A percentile compares a stretch with the other conserved stretches of the same genome.
Conservation (phyloP, 805 yeast genomes). For the Candida bentonensis region DNA sequence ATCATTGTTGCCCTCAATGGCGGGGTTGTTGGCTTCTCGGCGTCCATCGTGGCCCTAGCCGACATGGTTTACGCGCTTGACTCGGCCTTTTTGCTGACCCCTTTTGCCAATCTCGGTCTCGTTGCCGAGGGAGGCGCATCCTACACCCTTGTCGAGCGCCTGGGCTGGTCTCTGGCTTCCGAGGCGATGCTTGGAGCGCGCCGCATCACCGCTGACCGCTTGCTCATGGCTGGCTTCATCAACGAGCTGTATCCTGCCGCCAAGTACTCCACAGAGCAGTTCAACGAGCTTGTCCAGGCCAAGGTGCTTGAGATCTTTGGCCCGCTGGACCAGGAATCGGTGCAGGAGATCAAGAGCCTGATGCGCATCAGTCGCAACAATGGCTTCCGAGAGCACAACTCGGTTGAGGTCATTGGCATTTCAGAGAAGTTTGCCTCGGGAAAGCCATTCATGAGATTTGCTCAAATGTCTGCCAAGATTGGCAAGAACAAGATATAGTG, state of each 20-base stretch:
- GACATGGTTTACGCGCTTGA: slow-evolving; percentile 60
- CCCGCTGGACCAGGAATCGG: slow-evolving; percentile 32
- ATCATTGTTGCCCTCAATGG: slow-evolving; percentile 70
- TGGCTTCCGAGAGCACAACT: slow-evolving; percentile 35
- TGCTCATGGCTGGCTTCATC: slow-evolving; percentile 44
- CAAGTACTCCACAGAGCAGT: slow-evolving; percentile 28
- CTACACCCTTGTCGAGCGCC: slow-evolving; percentile 49
- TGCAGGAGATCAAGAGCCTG: slow-evolving; percentile 32
- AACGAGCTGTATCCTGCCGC: slow-evolving; percentile 36
- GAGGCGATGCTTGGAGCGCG: slow-evolving; percentile 60
- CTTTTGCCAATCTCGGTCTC: slow-evolving; percentile 71
- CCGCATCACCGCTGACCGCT: slow-evolving; percentile 47
- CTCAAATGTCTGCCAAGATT: background rate
- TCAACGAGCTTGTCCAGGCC: slow-evolving; percentile 29
- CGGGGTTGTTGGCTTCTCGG: slow-evolving; percentile 68
- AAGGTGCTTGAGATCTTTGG: slow-evolving; percentile 27
- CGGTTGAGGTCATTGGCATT: slow-evolving; percentile 57
- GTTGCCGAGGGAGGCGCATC: slow-evolving; percentile 74
- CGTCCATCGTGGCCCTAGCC: slow-evolving; percentile 58
- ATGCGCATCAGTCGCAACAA: slow-evolving; percentile 22
- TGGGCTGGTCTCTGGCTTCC: slow-evolving; percentile 59
- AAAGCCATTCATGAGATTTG: slow-evolving; percentile 2
- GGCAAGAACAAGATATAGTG: background rate
- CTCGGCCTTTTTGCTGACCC: slow-evolving; percentile 47
- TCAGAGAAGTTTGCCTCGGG: slow-evolving; percentile 58